Evolutionary conservation across 768 basidiomycete genomes (phyloP), one percentile per base, ranked within the genome.

Genomic region (Cubamyces lactineus): DNA sequence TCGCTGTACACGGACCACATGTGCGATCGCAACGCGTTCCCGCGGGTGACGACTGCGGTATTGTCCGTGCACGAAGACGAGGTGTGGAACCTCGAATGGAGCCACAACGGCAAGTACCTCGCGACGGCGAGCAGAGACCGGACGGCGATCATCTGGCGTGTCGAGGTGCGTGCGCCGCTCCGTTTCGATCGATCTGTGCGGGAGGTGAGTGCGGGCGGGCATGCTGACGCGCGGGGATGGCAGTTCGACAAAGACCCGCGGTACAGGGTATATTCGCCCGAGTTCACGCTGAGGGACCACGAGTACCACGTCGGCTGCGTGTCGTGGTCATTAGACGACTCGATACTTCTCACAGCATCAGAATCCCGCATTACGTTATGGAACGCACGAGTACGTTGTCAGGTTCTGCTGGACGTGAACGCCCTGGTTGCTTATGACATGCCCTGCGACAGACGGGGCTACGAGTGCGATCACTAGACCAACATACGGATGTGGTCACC

Each of bases 71-170:
- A 98, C 74, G 83, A 80, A 12, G 93, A 98, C 71, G 94, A 99
- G 73, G 95, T 99, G 45, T 98, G 96, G 96, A 87, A 91, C 71
- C 75, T 98, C 61, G 90, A 89, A 72, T 99, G 96, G 96, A 96
- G 94, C 74, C 92, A 92, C 68, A 87, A 89, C 71, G 97, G 97
- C 2, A 74, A 76, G 51, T 87, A 83, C 68, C 79, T 99, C 52
- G 97, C 96, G 30, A 95, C 88, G 66, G 91, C 90, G 40, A 90
- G 95, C 58, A 92, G 85, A 73, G 96, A 98, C 75, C 86, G 84
- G 77, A 82, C 83, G 5, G 94, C 91, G 7, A 91, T 97, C 57
- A 89, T 98, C 52, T 98, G 96, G 96, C 81, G 81, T 48, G 80
- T 94, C 57, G 85, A 84, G 77, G 96, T 93, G 75, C 70, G 90